Base-by-base conservation (phyloP, 352 stramenopile species). In the Phytophthora ramorum region DNA sequence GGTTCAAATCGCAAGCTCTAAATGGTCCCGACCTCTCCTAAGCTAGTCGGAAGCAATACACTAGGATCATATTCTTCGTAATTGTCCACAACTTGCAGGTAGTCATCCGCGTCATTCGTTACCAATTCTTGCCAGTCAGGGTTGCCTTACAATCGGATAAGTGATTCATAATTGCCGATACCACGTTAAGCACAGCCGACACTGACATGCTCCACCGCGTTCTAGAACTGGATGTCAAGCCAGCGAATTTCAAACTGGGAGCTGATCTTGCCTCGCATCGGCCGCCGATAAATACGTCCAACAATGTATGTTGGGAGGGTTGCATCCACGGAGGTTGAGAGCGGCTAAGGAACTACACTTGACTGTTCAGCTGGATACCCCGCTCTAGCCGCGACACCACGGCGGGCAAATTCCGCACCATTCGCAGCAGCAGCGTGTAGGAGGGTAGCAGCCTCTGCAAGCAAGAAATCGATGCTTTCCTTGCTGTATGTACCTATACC, bases 191-290 rank as follows among this genome's bases (percentile, higher is more conserved):
- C 26, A 32, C 26, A 32, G 26, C 26, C 26, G 26, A 32, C 26
- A 4, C 26, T 32, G 4, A 8, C 9, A 28, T 60, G 32, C 22
- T 55, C 50, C 4, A 67, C 59, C 3, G 22, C 4, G 6, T 0
- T 22, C 24, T 60, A 43, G 4, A 67, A 67, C 30, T 55, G 40
- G 12, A 3, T 37, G 13, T 56, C 59, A 3, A 60, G 16, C 50
- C 59, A 60, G 3, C 35, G 32, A 5, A 67, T 43, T n/a, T 60
- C 20, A 37, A 67, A 46, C 2, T 51, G 43, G 0, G 49, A 60
- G 1, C 2, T 4, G 19, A 44, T 35, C 26, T 41, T 54, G 7
- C 49, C 30, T 24, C 35, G 16, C 17, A 35, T 41, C 3, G 17
- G n/a, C 12, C 20, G 30, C 13, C 59, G 59, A 32, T 22, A 60